Evolutionary conservation across 768 basidiomycete genomes (phyloP).

Genomic region (Agaricus subrufescens): DNA sequence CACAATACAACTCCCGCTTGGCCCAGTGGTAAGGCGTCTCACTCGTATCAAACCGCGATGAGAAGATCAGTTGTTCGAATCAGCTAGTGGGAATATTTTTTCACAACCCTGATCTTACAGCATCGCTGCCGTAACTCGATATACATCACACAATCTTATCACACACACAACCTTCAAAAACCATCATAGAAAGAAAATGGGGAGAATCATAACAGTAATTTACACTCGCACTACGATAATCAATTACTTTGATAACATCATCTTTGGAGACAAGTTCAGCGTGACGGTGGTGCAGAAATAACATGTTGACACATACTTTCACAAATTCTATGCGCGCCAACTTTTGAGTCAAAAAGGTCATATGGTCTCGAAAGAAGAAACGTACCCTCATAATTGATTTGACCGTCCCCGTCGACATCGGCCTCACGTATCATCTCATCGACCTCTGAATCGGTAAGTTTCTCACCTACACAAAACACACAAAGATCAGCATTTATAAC

Average conservation of each 20-base stretch:
- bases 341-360: background rate
- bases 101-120: too few species aligned
- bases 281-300: background rate
- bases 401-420: slow-evolving; percentile 92
- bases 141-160: too few species aligned
- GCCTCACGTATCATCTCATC: slow-evolving; percentile 98
- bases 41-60: slow-evolving; percentile 22
- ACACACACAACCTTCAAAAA: too few species aligned
- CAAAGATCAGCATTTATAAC: too few species aligned
- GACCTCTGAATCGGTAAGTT: slow-evolving; percentile 81
- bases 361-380: background rate
- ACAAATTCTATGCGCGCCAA: slow-evolving; percentile 8
- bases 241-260: slow-evolving; percentile 13
- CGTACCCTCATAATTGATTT: slow-evolving; percentile 82
- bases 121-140: too few species aligned
- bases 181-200: background rate
- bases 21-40: slow-evolving; percentile 37
- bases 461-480: slow-evolving; percentile 53
- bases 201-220: slow-evolving; percentile 1
- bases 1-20: slow-evolving; percentile 18
- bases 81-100: slow-evolving; percentile 15
- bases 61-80: slow-evolving; percentile 18
- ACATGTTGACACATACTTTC: slow-evolving; percentile 3
- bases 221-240: slow-evolving; percentile 2
- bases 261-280: background rate